These are phyloP conservation scores for Hanseniaspora lachancei DNA, from an alignment of 805 yeast genomes.

Conservation along the genomic window DNA sequence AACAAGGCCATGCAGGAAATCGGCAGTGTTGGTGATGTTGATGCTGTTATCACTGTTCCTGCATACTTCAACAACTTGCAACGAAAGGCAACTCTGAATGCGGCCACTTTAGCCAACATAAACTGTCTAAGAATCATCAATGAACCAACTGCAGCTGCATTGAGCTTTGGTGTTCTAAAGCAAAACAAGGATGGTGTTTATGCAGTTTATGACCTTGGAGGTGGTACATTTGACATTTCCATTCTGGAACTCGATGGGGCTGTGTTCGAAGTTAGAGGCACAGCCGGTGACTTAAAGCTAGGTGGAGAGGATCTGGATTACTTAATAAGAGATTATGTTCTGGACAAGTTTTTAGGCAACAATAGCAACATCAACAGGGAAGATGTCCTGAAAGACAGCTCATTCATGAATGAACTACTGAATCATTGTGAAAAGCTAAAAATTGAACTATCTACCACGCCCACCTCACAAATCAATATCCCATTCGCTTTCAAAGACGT, in stretches of 20 bases:
- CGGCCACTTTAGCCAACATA: conserved; percentile 64
- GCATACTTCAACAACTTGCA: conserved; percentile 75
- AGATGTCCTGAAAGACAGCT: conserved; percentile 33
- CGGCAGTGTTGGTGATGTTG: conserved; percentile 44
- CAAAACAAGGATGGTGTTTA: conserved; percentile 26
- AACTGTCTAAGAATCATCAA: conserved; percentile 64
- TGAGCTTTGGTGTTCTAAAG: conserved; percentile 62
- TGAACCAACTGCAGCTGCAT: conserved; percentile 79
- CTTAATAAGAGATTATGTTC: conserved; percentile 42
- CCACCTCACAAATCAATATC: conserved; percentile 46
- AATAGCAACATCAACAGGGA: conserved; percentile 27
- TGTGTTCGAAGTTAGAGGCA: conserved; percentile 68
- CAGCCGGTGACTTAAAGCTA: conserved; percentile 73
- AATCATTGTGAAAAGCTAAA: conserved; percentile 70
- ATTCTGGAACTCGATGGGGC: conserved; percentile 67
- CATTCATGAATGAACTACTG: conserved; percentile 59
- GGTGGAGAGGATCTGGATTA: conserved; percentile 83
- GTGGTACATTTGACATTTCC: conserved; percentile 76
- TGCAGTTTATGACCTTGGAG: conserved; percentile 62
- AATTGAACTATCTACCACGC: conserved; percentile 58
- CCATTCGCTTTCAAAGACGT: conserved; percentile 52
- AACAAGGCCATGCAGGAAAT: conserved; percentile 49
- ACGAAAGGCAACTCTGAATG: conserved; percentile 71
- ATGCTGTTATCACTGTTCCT: conserved; percentile 72
- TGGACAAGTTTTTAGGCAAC: conserved; percentile 43